Conservation (phyloP, 2,329 filamentous ascomycete genomes). For the Magnaporthiopsis rhizophila region DNA sequence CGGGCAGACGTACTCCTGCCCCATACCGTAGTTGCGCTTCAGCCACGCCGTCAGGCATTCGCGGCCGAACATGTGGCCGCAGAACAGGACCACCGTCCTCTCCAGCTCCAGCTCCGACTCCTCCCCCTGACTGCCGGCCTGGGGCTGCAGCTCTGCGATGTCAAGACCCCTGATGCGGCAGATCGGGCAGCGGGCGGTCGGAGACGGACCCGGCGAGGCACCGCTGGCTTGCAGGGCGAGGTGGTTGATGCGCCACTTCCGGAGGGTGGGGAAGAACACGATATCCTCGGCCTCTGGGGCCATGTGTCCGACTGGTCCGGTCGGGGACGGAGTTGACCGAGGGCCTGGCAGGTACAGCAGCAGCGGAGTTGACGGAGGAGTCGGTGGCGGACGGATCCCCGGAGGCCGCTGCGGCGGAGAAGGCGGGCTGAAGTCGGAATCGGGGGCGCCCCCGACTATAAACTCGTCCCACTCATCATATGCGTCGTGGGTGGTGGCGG, state of each 20-base stretch:
- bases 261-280: background rate
- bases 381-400: too few species aligned
- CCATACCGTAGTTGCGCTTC: background rate
- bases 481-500: background rate
- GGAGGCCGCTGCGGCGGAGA: too few species aligned
- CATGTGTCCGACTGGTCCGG: background rate
- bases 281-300: background rate
- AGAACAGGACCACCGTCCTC: background rate
- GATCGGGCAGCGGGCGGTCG: background rate
- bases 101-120: background rate
- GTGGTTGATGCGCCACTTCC: background rate
- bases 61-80: slow-evolving; percentile 5
- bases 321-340: too few species aligned
- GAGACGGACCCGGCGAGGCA: background rate
- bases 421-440: too few species aligned
- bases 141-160: background rate
- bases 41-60: background rate
- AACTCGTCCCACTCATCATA: too few species aligned
- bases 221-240: too few species aligned
- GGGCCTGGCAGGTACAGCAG: too few species aligned
- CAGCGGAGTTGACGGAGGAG: too few species aligned
- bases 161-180: background rate
- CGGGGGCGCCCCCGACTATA: too few species aligned
- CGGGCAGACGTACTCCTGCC: background rate
- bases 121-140: background rate